A percentile compares a stretch with the other conserved stretches of the same genome.
Conservation (phyloP, 129 eudicot genomes). For the Ambrosia artemisiifolia region DNA sequence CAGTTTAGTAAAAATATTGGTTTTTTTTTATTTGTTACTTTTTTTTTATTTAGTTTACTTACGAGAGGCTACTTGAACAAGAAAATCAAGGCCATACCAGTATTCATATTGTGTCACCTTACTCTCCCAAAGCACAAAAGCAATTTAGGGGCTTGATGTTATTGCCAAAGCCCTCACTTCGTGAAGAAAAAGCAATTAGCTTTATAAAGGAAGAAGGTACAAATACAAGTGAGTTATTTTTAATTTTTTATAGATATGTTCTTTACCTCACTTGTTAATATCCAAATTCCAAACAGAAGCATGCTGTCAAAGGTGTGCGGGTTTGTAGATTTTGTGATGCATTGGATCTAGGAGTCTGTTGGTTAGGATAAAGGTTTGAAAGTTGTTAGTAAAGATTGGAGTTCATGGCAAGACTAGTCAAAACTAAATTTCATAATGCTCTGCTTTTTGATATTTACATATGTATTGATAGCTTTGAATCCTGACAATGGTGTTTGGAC, state of each 20-base stretch:
- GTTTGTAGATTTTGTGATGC: background rate
- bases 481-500: background rate
- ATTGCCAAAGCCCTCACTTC: background rate
- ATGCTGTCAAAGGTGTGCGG: background rate
- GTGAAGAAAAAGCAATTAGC: background rate
- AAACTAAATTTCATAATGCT: too few species aligned
- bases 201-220: background rate
- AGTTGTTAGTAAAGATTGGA: background rate
- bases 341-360: background rate
- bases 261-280: background rate
- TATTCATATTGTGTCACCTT: too few species aligned
- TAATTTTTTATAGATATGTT: background rate
- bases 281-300: conserved; percentile 3
- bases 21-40: too few species aligned
- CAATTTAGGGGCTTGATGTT: too few species aligned
- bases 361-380: background rate
- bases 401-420: background rate
- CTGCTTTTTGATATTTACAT: too few species aligned
- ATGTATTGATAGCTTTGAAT: background rate
- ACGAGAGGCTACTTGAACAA: too few species aligned
- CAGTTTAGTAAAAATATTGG: too few species aligned
- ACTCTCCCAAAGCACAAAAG: too few species aligned
- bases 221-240: background rate
- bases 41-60: too few species aligned
- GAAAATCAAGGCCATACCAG: too few species aligned